Conservation (phyloP, 2,329 filamentous ascomycete genomes). For the Xylariomycetidae sp. region DNA sequence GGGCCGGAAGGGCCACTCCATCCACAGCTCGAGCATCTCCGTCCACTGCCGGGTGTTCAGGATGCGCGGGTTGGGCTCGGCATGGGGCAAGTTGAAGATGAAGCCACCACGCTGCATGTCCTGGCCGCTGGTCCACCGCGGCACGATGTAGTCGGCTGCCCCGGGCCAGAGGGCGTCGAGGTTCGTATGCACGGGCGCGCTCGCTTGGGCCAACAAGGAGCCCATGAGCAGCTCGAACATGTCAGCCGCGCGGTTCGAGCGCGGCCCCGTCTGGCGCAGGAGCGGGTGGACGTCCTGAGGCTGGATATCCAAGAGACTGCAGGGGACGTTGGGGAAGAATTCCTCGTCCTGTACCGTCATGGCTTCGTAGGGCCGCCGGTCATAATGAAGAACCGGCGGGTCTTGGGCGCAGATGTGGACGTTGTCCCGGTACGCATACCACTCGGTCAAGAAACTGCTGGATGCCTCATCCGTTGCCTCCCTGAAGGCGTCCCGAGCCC, state of each 20-base stretch:
- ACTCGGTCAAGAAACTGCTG: too few relatives aligned
- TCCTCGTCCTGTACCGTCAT: constrained; percentile 53
- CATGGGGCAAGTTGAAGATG: constrained; percentile 28
- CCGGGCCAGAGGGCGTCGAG: constrained; percentile 55
- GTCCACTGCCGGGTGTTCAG: constrained; percentile 50
- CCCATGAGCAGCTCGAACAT: constrained; percentile 47
- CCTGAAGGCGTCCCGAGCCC: too few relatives aligned
- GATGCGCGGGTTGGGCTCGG: constrained; percentile 38
- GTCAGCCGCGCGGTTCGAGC: constrained; percentile 37
- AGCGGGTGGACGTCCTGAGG: constrained; percentile 48
- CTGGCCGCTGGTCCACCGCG: constrained; percentile 40
- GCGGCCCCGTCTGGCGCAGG: constrained; percentile 39
- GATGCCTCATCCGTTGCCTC: too few relatives aligned
- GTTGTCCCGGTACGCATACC: constrained; percentile 48
- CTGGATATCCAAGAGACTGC: constrained; percentile 60
- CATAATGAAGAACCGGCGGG: constrained; percentile 56
- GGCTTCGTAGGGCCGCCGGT: constrained; percentile 65
- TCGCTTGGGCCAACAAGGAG: constrained; percentile 30
- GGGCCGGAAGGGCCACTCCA: constrained; percentile 60
- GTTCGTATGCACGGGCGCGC: constrained; percentile 32
- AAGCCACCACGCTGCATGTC: constrained; percentile 44
- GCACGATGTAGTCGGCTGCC: constrained; percentile 47
- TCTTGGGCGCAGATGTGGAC: constrained; percentile 42
- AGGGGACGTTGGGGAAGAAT: constrained; percentile 56
- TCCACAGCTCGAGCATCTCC: constrained; percentile 54